A percentile compares a stretch with the other conserved stretches of the same genome.
Evolutionary conservation across 768 basidiomycete species (phyloP).

Genomic region (Hericium erinaceus): DNA sequence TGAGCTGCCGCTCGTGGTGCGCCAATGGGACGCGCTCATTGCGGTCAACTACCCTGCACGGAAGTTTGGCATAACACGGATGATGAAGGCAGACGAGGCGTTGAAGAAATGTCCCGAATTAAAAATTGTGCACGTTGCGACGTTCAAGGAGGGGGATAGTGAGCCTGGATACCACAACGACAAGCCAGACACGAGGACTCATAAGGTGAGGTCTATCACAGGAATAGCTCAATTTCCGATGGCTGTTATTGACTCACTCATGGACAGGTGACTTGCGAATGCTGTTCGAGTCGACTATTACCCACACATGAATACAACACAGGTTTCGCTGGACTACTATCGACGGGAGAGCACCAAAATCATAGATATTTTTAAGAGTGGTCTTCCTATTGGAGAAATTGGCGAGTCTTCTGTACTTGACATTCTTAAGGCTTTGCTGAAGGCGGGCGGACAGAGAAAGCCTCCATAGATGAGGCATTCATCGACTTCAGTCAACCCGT

Average conservation of each 20-base stretch:
- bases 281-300: not conserved
- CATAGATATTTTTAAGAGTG: constrained; percentile 70
- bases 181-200: constrained; percentile 79
- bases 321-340: constrained; percentile 93
- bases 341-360: constrained; percentile 87
- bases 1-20: constrained; percentile 64
- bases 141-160: constrained; percentile 79
- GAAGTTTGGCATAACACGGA: constrained; percentile 86
- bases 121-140: constrained; percentile 86
- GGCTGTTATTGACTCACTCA: not conserved
- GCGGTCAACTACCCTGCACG: constrained; percentile 96
- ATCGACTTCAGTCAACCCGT: constrained; percentile 83
- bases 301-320: not conserved
- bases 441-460: constrained; percentile 58
- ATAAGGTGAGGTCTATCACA: constrained; percentile 59
- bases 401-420: constrained; percentile 35
- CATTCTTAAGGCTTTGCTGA: not conserved
- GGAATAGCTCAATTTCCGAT: not conserved
- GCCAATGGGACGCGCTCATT: constrained; percentile 84
- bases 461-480: constrained; percentile 96
- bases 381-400: constrained; percentile 70
- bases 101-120: constrained; percentile 80
- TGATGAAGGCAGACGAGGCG: constrained; percentile 77
- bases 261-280: not conserved
- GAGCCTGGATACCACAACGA: constrained; percentile 83